Base-by-base conservation (phyloP, 768 basidiomycete genomes). In the Boletus bicolor region DNA sequence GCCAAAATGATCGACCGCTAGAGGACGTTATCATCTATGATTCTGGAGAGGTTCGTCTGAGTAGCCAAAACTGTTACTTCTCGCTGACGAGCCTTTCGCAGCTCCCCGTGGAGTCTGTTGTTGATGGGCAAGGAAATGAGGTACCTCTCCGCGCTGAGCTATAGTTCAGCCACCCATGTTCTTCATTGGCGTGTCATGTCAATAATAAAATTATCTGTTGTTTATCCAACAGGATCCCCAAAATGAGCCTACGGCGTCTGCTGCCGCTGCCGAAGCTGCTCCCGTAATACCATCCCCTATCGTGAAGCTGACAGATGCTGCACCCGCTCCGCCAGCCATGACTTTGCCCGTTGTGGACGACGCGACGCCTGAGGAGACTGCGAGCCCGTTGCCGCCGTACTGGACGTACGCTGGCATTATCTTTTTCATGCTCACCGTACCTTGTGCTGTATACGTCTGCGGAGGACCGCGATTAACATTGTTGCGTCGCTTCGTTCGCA, bases 81-180 rank as follows among this genome's bases (percentile, higher is more conserved):
- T 43, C 39, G n/a, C 50, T 53, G 36, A 68, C 24, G 38, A 11
- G 32, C 26, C 24, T 48, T 51, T 19, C 56, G 14, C 54, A 87
- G 86, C 73, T 89, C 26, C 72, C 70, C 14, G 60, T 85, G 32
- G 84, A 87, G 54, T 51, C 76, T 36, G 77, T 71, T 44, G 71
- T 78, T 48, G 87, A 88, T 58, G 74, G 73, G 53, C 80, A 87
- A 52, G 89, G 86, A 69, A 87, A 91, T 58, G 79, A 96, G 91
- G 92, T 96, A 85, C 95, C 93, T 75, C 74, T 91, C 66, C 93
- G 85, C 69, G 89, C 83, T 83, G 96, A 98, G 84, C 93, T 98
- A 71, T 98, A 67, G 86, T 73, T 67, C 68, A 68, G 76, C 76
- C 72, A 67, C 64, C 54, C 35, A 52, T 69, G 58, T 68, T 65